Percentiles rank a stretch among this genome's conserved stretches.
Conservation (phyloP, 345 rosid species). For the Citrus trifoliata region DNA sequence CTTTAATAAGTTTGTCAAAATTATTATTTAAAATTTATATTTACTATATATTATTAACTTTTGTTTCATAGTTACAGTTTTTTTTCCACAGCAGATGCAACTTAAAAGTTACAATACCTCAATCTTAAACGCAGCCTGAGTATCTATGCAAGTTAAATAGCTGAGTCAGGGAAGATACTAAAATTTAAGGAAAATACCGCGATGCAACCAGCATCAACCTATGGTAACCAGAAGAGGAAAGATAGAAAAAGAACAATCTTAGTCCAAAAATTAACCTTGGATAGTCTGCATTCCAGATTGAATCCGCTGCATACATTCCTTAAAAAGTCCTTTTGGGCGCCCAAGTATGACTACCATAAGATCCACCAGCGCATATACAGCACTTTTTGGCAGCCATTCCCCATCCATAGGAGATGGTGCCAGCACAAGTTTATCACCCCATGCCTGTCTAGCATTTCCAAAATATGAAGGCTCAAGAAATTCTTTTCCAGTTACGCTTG, state of each 20-base stretch:
- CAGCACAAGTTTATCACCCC: slow-evolving; percentile 71
- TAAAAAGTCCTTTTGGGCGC: slow-evolving; percentile 93
- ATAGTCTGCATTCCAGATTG: slow-evolving; percentile 76
- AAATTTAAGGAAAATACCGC: neutral
- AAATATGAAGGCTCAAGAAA: slow-evolving; percentile 59
- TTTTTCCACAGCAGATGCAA: too few species aligned
- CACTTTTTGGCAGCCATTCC: slow-evolving; percentile 92
- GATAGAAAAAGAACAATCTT: neutral
- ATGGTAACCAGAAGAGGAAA: neutral
- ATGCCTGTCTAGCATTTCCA: slow-evolving; percentile 50
- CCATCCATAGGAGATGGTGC: slow-evolving; percentile 92
- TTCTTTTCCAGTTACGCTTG: slow-evolving; percentile 29
- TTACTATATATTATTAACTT: too few species aligned
- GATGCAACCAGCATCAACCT: slow-evolving; percentile 5
- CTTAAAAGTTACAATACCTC: too few species aligned
- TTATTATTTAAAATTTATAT: too few species aligned
- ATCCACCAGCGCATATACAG: slow-evolving; percentile 84
- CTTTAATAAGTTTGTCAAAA: too few species aligned
- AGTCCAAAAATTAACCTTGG: slow-evolving; percentile 46
- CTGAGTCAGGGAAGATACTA: neutral
- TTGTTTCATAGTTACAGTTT: too few species aligned
- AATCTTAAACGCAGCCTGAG: neutral
- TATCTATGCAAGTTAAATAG: neutral
- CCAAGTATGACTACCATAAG: slow-evolving; percentile 85
- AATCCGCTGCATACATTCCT: slow-evolving; percentile 89